Evolutionary conservation across 495 filamentous ascomycete species (phyloP).

Genomic region (Thermochaetoides thermophila): DNA sequence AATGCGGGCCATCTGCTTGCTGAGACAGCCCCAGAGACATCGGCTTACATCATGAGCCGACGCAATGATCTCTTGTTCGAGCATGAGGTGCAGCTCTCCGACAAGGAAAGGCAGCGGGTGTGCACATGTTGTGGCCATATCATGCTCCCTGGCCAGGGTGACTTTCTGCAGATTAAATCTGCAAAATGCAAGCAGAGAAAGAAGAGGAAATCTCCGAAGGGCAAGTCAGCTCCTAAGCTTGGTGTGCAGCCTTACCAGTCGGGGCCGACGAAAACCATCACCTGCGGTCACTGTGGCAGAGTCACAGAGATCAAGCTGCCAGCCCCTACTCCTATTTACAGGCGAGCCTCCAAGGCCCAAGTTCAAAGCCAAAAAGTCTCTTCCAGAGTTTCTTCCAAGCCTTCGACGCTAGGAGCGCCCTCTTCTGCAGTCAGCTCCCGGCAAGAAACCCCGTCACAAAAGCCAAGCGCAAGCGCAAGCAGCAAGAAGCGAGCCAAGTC

Average conservation of each 20-base stretch:
- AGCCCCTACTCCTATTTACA: slow-evolving; percentile 16
- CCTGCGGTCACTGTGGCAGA: slow-evolving; percentile 28
- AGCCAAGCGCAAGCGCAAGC: slow-evolving; percentile 27
- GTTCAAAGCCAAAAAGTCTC: no score
- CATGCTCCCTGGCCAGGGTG: slow-evolving; percentile 30
- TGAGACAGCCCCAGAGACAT: slow-evolving; percentile 29
- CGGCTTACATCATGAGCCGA: slow-evolving; percentile 34
- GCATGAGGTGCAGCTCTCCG: slow-evolving; percentile 25
- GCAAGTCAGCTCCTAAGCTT: neutral
- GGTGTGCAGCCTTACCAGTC: slow-evolving; percentile 1
- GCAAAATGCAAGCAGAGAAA: slow-evolving; percentile 11
- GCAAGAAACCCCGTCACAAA: slow-evolving; percentile 5
- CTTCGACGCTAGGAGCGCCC: neutral
- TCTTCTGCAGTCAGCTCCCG: neutral
- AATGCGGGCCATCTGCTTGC: slow-evolving; percentile 37
- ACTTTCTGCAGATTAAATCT: slow-evolving; percentile 21
- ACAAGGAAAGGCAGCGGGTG: slow-evolving; percentile 29
- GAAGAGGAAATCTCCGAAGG: slow-evolving; percentile 1
- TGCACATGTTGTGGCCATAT: slow-evolving; percentile 40
- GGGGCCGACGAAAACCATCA: slow-evolving; percentile 24
- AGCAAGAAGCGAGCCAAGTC: slow-evolving; percentile 40
- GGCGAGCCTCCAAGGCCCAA: slow-evolving; percentile 20
- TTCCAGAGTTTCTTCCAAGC: neutral
- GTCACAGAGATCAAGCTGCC: slow-evolving; percentile 24
- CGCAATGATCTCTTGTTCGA: slow-evolving; percentile 28